A percentile compares a stretch with the other conserved stretches of the same genome.
Evolutionary conservation across 192 early-diverging fungal species (phyloP).

Genomic region (Coemansia aciculifera): DNA sequence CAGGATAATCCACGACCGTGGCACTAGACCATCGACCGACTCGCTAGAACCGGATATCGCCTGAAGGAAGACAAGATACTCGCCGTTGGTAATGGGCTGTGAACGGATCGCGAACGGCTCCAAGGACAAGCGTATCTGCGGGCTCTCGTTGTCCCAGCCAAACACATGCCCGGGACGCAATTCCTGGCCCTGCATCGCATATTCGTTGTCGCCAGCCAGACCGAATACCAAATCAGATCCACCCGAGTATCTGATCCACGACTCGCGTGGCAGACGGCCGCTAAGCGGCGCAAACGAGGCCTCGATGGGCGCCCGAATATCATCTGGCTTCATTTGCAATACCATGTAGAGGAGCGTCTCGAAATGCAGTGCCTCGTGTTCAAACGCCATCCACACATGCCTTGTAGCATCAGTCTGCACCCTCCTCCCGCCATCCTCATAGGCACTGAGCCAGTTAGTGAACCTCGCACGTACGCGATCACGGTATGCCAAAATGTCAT

Average conservation of each 20-base stretch:
- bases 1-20: slow-evolving; percentile 60
- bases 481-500: slow-evolving; percentile 67
- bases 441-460: slow-evolving; percentile 36
- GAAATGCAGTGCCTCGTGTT: slow-evolving; percentile 93
- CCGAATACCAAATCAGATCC: slow-evolving; percentile 58
- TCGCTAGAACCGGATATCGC: background rate
- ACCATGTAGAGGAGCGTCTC: slow-evolving; percentile 93
- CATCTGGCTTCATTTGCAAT: slow-evolving; percentile 56
- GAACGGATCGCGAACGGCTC: slow-evolving; percentile 65
- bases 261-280: slow-evolving; percentile 13
- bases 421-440: slow-evolving; percentile 10
- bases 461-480: slow-evolving; percentile 64
- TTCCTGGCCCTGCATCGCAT: slow-evolving; percentile 32
- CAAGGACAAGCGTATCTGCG: slow-evolving; percentile 44
- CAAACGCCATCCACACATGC: slow-evolving; percentile 83
- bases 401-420: slow-evolving; percentile 40
- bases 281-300: background rate
- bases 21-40: slow-evolving; percentile 33
- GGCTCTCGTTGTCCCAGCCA: slow-evolving; percentile 94
- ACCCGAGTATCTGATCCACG: slow-evolving; percentile 31
- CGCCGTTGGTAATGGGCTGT: slow-evolving; percentile 78
- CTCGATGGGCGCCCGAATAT: slow-evolving; percentile 25
- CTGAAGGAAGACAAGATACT: slow-evolving; percentile 65
- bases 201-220: slow-evolving; percentile 57
- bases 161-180: slow-evolving; percentile 46